Evolutionary conservation across 1,139 yeast species (phyloP).

Genomic region (Sugiyamaella paludigena): DNA sequence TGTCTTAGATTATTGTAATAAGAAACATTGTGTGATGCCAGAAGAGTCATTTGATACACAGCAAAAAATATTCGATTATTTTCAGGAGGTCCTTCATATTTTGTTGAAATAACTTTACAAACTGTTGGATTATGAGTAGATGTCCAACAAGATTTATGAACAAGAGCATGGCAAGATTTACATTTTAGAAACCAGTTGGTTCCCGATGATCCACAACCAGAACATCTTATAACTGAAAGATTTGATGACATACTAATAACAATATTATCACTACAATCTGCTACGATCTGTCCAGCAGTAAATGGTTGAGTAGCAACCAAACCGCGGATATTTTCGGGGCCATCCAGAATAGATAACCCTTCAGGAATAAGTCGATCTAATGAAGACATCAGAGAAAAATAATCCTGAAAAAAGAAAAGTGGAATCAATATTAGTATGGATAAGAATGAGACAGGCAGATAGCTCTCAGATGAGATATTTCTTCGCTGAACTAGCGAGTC

Average conservation of each 20-base stretch:
- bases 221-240: neutral
- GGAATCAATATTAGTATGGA: no score
- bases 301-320: constrained; percentile 4
- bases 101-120: constrained; percentile 1
- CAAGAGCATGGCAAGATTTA: neutral
- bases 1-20: constrained; percentile 1
- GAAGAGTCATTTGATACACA: constrained; percentile 3
- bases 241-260: neutral
- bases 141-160: constrained; percentile 1
- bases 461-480: no score
- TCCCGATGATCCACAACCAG: neutral
- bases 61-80: constrained; percentile 1
- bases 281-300: constrained; percentile 5
- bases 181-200: neutral
- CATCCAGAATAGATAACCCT: constrained; percentile 7
- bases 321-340: constrained; percentile 12
- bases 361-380: constrained; percentile 9
- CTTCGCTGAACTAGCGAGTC: no score
- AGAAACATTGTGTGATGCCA: neutral
- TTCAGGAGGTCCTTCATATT: neutral
- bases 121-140: neutral
- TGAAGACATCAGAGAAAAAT: neutral
- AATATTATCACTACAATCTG: constrained; percentile 6
- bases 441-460: no score
- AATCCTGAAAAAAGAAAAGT: no score